Base-by-base conservation (phyloP, 441 rosid genomes). In the Gossypium lobatum region DNA sequence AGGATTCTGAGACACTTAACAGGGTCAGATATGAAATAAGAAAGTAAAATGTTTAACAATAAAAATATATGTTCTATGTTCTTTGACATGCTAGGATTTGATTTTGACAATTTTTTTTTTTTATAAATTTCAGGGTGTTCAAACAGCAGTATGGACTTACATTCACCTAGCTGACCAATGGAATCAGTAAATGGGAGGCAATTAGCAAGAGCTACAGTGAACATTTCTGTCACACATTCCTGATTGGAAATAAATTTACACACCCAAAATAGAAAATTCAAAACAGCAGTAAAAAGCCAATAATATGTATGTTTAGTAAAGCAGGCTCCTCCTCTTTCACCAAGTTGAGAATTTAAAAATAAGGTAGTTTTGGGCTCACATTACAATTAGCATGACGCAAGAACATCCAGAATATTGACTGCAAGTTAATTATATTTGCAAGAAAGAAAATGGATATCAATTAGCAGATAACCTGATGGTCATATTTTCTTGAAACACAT, bases 1-100 rank as follows among this genome's bases (percentile, higher is more conserved):
- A 39, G 37, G n/a, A 42, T 23, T 7, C 26, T 60, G 58, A 78
- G 26, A 55, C 6, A 17, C 62, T 77, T 73, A 55, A 18, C 8
- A 20, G 17, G 59, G 13, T 39, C 16, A n/a, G 18, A 55, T 11
- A 64, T 42, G 26, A 6, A 46, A 50, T 25, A 11, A 63, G 55
- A 71, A 6, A 28, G 23, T 7, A 1, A 20, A 4, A 48, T 14
- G 11, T 2, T 18, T 10, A 71, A 17, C 25, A 26, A 63, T 4
- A 46, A 21, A 17, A 61, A 4, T 4, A 50, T 16, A 20, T 62
- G 6, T 31, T 31, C 48, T 34, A 5, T 34, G 68, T 17, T 34
- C 25, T 63, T 37, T 1, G 2, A 28, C 11, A 21, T 67, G 28
- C 58, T 3, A 48, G 9, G 6, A 21, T 26, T 67, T 13, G 58